A percentile compares a stretch with the other conserved stretches of the same genome.
phyloP scores from a whole-genome alignment of 208 protist genomes.

The Trypanosoma lewisi region DNA sequence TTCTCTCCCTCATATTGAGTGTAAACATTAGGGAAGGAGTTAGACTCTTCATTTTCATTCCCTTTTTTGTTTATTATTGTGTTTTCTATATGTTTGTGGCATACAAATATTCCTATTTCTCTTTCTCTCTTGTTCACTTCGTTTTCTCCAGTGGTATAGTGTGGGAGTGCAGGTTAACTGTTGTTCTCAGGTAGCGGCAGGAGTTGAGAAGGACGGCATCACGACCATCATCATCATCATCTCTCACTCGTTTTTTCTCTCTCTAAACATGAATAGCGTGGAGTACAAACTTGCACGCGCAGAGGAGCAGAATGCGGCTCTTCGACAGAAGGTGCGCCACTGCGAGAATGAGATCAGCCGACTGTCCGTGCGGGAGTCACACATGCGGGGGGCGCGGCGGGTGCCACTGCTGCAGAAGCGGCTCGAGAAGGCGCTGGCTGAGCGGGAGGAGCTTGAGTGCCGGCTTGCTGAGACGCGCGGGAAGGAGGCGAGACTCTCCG shows the following conservation, averaged over 20 bases:
- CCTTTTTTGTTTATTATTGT: too few relatives aligned
- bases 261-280: slow-evolving; percentile 16
- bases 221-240: too few relatives aligned
- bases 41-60: too few relatives aligned
- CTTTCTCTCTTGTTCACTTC: too few relatives aligned
- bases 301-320: slow-evolving; percentile 30
- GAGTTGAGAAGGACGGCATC: not conserved
- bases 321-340: slow-evolving; percentile 23
- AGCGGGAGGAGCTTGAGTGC: slow-evolving; percentile 32
- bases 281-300: slow-evolving; percentile 20
- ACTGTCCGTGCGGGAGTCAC: slow-evolving; percentile 26
- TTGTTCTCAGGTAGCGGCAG: not conserved
- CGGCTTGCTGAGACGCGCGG: slow-evolving; percentile 34
- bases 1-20: too few relatives aligned
- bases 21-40: too few relatives aligned
- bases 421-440: slow-evolving; percentile 26
- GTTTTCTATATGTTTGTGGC: too few relatives aligned
- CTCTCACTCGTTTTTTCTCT: too few relatives aligned
- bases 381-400: slow-evolving; percentile 29
- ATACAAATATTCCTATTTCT: too few relatives aligned
- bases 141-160: too few relatives aligned
- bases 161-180: too few relatives aligned
- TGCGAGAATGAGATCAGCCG: slow-evolving; percentile 31
- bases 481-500: slow-evolving; percentile 29
- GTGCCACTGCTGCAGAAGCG: slow-evolving; percentile 34